These are phyloP conservation scores for Boletus pseudopeckii DNA, from an alignment of 768 basidiomycete genomes.

Conservation along the genomic window DNA sequence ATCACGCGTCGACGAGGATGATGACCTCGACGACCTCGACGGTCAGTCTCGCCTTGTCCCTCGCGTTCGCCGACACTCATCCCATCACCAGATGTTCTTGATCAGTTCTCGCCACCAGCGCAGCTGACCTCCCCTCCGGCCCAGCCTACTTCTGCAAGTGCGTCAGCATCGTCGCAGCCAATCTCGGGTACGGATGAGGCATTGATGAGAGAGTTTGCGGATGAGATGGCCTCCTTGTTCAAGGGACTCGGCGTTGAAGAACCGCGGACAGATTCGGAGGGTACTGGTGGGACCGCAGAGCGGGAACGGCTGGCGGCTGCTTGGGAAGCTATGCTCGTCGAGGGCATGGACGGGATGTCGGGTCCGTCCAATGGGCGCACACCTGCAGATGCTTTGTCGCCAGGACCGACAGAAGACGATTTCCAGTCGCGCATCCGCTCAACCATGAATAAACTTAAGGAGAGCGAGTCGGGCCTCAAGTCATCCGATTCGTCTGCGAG, in stretches of 20 bases:
- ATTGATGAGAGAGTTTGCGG: constrained; percentile 34
- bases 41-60: constrained; percentile 28
- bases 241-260: constrained; percentile 12
- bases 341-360: constrained; percentile 47
- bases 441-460: constrained; percentile 71
- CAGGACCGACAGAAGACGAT: constrained; percentile 27
- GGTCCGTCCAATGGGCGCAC: constrained; percentile 5
- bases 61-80: constrained; percentile 9
- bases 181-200: constrained; percentile 3
- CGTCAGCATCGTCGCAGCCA: constrained; percentile 17
- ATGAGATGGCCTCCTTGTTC: constrained; percentile 46
- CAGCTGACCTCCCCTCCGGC: constrained; percentile 10
- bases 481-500: constrained; percentile 12
- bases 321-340: constrained; percentile 71
- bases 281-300: constrained; percentile 8
- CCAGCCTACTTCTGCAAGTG: constrained; percentile 14
- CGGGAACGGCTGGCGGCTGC: constrained; percentile 50
- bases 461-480: constrained; percentile 49
- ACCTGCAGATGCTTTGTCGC: neutral
- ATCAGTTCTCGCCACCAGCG: constrained; percentile 37
- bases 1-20: constrained; percentile 33
- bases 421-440: constrained; percentile 72
- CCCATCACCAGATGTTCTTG: constrained; percentile 42
- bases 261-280: constrained; percentile 17
- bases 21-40: constrained; percentile 41